Percentiles rank a stretch among this genome's conserved stretches.
Conservation (phyloP, 495 filamentous ascomycete species). For the Astrothelium subdiscretum region DNA sequence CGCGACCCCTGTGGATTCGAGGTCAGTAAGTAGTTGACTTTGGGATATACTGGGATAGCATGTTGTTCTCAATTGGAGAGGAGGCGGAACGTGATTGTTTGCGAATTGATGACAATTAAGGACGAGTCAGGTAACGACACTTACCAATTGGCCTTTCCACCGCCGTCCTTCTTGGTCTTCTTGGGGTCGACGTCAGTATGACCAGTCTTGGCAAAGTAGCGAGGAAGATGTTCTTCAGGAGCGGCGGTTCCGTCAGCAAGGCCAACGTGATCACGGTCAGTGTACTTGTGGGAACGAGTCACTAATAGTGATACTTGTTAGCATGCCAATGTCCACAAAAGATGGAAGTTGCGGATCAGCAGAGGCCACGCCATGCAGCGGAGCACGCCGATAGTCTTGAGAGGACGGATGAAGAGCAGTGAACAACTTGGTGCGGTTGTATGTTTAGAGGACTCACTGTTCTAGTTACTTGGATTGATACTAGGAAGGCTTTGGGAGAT, state of each 20-base stretch:
- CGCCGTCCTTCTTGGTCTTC: conserved; percentile 94
- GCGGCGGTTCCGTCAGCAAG: conserved; percentile 51
- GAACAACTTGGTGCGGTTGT: background rate
- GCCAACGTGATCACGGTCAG: conserved; percentile 73
- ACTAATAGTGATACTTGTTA: conserved; percentile 38
- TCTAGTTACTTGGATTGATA: background rate
- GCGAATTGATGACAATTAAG: conserved; percentile 3
- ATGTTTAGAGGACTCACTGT: background rate
- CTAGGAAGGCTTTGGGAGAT: background rate
- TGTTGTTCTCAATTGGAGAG: no score
- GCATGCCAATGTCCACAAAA: background rate
- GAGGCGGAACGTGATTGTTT: no score
- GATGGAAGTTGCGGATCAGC: background rate
- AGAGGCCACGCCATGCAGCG: background rate
- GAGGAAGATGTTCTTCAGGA: conserved; percentile 63
- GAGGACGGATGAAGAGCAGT: background rate
- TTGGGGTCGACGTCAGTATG: conserved; percentile 71
- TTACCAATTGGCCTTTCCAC: conserved; percentile 90
- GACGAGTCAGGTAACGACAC: conserved; percentile 18
- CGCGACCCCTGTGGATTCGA: conserved; percentile 52
- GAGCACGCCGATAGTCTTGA: conserved; percentile 8
- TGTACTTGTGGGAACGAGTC: conserved; percentile 90
- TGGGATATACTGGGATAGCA: background rate
- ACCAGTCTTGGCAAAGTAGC: conserved; percentile 85
- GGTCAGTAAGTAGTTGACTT: background rate